These are phyloP conservation scores for Aureobasidium melanogenum DNA, from an alignment of 2,329 filamentous ascomycete genomes.

Conservation along the genomic window DNA sequence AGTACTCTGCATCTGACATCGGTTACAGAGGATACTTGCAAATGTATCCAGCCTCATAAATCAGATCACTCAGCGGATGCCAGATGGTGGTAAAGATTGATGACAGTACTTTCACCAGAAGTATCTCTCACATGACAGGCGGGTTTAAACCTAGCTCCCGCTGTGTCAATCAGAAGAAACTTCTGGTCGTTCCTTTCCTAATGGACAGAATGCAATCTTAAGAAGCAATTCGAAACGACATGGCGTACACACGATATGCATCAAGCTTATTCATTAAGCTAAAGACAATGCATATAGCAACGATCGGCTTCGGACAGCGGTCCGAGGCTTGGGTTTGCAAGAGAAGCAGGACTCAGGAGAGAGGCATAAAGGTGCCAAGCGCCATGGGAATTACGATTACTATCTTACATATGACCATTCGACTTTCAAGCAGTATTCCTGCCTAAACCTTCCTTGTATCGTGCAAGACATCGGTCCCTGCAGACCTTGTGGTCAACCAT, in stretches of 20 bases:
- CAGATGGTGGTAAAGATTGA: neutral
- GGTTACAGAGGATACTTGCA: neutral
- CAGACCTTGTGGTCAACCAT: conserved; percentile 66
- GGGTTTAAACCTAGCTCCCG: neutral
- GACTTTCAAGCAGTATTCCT: conserved; percentile 35
- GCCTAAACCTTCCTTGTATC: conserved; percentile 60
- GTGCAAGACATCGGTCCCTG: conserved; percentile 56
- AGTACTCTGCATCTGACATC: neutral
- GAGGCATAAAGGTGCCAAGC: neutral
- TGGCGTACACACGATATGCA: neutral
- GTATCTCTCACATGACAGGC: neutral
- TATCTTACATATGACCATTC: neutral
- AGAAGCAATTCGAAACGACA: neutral
- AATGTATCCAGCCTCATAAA: neutral
- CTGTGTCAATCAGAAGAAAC: neutral
- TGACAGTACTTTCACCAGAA: neutral
- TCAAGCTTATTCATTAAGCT: neutral
- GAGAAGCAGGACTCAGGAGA: neutral
- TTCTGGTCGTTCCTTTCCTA: neutral
- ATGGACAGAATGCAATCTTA: neutral
- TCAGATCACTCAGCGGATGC: neutral
- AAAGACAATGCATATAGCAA: too few relatives aligned
- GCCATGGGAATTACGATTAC: neutral
- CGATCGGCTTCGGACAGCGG: neutral
- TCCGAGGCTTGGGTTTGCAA: neutral